phyloP scores from a whole-genome alignment of 345 rosid species.

The Salix viminalis region DNA sequence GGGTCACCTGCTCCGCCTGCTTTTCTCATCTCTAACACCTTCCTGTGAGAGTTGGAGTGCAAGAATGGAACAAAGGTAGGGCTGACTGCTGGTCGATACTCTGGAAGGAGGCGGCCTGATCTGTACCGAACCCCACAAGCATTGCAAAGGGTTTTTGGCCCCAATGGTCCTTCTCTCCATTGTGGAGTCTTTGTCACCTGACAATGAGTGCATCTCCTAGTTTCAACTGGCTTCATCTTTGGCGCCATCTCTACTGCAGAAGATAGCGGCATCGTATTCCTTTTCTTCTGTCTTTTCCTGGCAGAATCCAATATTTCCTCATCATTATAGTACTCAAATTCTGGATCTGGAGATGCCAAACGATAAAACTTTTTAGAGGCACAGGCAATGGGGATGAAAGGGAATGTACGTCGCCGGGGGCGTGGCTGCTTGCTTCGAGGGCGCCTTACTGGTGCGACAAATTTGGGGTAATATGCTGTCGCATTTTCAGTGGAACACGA shows the following conservation, averaged over 20 bases:
- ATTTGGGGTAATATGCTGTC: conserved; percentile 22
- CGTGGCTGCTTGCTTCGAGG: conserved; percentile 71
- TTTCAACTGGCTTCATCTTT: conserved; percentile 14
- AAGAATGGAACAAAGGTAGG: conserved; percentile 60
- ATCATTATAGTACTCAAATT: conserved; percentile 5
- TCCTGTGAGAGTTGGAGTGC: conserved; percentile 82
- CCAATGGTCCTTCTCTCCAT: conserved; percentile 93
- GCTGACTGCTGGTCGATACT: conserved; percentile 87
- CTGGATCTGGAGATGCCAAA: conserved; percentile 12
- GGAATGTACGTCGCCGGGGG: conserved; percentile 19
- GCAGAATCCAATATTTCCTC: conserved; percentile 6
- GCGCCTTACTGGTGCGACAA: conserved; percentile 47
- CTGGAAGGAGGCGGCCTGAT: conserved; percentile 82
- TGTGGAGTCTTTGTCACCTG: conserved; percentile 77
- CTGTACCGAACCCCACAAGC: conserved; percentile 91
- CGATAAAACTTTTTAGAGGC: neutral
- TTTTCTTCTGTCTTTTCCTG: conserved; percentile 27
- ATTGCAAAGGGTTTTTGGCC: conserved; percentile 91
- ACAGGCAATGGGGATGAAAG: neutral
- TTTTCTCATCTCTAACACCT: conserved; percentile 78
- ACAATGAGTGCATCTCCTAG: conserved; percentile 69
- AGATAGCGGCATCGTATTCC: conserved; percentile 24
- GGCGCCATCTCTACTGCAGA: conserved; percentile 24
- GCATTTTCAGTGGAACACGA: conserved; percentile 47
- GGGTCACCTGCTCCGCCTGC: conserved; percentile 21